Base-by-base conservation (phyloP, 1,284 basidiomycete genomes). In the Tremellales sp. region DNA sequence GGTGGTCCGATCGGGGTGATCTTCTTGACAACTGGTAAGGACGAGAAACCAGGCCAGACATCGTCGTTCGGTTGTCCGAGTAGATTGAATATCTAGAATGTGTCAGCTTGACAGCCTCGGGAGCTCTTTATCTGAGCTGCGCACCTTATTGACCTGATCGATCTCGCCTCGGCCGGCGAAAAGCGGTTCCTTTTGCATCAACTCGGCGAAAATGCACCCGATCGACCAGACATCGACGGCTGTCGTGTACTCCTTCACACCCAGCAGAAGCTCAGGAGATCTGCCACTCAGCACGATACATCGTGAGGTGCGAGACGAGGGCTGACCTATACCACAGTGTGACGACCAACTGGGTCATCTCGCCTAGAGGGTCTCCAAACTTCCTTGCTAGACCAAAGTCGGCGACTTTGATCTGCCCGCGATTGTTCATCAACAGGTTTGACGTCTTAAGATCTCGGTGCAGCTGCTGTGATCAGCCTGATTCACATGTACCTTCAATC, bases 391-490 rank as follows among this genome's bases (percentile, higher is more conserved):
- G 82, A 3, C 96, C 96, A 72, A 99, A 99, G 74, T 99, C 96
- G 4, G 94, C 96, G 7, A 99, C 89, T 67, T 98, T 99, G 73
- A 99, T 93, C 42, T 86, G 90, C 0, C 96, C 96, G 4, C 94
- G 84, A 71, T 99, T 99, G 73, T 97, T 97, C 93, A 99, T 94
- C 39, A 99, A 80, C 42, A 99, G 74, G 67, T 99, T 99, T 58
- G 89, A 93, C 8, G 94, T 97, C 75, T 99, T 99, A 51, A 99
- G 74, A 72, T 99, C 96, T 27, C 96, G 84, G 68, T 99, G 96
- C 11, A 98, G 80, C 72, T 74, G 53, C 4, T 27, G 29, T 11
- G 33, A 29, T 17, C 22, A 21, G 12, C n/a, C 13, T 22, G 39
- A 12, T 33, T 24, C 17, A 10, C 12, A 37, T n/a, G 46, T 24